A percentile compares a stretch with the other conserved stretches of the same genome.
Conservation (phyloP, 148 eudicot genomes). For the Cornus kousa region DNA sequence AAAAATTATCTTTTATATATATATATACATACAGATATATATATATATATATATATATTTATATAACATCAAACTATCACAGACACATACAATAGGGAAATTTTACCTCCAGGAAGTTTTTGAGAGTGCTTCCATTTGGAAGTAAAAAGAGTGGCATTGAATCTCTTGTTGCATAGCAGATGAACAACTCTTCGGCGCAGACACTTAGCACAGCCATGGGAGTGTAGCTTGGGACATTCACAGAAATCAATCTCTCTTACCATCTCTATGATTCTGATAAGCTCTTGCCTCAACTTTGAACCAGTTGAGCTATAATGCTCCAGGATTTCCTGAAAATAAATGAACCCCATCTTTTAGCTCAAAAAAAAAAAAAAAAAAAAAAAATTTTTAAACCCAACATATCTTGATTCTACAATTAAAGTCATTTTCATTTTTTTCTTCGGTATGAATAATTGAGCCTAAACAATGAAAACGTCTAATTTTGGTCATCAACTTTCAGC, state of each 20-base stretch:
- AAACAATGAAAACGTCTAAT: too few species aligned
- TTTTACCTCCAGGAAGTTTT: constrained; percentile 20
- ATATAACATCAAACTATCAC: too few species aligned
- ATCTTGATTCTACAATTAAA: too few species aligned
- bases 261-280: constrained; percentile 11
- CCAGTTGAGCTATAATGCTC: constrained; percentile 17
- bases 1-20: too few species aligned
- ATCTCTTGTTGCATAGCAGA: constrained; percentile 19
- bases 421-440: too few species aligned
- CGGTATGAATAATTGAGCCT: too few species aligned
- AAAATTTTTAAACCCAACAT: too few species aligned
- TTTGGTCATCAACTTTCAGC: too few species aligned
- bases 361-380: too few species aligned
- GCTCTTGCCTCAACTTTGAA: constrained; percentile 17
- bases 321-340: constrained; percentile 22
- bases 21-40: too few species aligned
- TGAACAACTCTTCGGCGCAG: constrained; percentile 15
- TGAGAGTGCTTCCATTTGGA: constrained; percentile 24
- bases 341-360: background rate
- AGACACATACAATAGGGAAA: background rate
- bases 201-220: constrained; percentile 18
- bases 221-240: constrained; percentile 15
- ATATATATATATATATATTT: too few species aligned
- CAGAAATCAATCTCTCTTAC: constrained; percentile 17
- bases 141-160: constrained; percentile 21